These are phyloP conservation scores for Moniliella sp. DNA, from an alignment of 1,284 basidiomycete genomes.

Conservation along the genomic window DNA sequence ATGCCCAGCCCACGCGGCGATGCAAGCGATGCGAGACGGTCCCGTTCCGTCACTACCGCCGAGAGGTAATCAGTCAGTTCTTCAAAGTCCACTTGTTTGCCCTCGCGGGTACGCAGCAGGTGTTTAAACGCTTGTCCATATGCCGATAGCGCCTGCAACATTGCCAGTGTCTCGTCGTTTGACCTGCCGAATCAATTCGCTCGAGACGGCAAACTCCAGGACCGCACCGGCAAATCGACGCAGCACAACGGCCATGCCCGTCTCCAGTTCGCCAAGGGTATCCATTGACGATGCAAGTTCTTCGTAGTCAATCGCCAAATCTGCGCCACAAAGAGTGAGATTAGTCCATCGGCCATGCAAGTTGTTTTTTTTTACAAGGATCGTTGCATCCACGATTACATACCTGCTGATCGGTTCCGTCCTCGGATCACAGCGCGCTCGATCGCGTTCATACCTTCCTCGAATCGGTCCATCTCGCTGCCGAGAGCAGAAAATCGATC, in stretches of 20 bases:
- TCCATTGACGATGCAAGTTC: slow-evolving; percentile 84
- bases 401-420: slow-evolving; percentile 43
- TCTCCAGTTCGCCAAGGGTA: slow-evolving; percentile 86
- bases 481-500: slow-evolving; percentile 78
- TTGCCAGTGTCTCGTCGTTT: slow-evolving; percentile 52
- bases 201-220: slow-evolving; percentile 45
- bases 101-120: slow-evolving; percentile 77
- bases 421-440: slow-evolving; percentile 38
- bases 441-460: slow-evolving; percentile 60
- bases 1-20: slow-evolving; percentile 18
- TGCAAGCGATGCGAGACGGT: slow-evolving; percentile 43
- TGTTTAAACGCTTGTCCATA: slow-evolving; percentile 73
- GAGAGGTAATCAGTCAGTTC: slow-evolving; percentile 85
- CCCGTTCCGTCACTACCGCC: slow-evolving; percentile 69
- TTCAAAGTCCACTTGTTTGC: slow-evolving; percentile 95
- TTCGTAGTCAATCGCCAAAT: slow-evolving; percentile 76
- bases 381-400: no score
- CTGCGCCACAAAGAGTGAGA: no score
- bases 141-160: slow-evolving; percentile 64
- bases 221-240: slow-evolving; percentile 87
- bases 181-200: slow-evolving; percentile 17
- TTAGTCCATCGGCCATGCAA: no score
- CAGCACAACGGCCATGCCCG: slow-evolving; percentile 83
- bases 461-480: slow-evolving; percentile 78
- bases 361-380: no score